Evolutionary conservation across 2,329 filamentous ascomycete species (phyloP).

Genomic region (Alternaria gansuensis): DNA sequence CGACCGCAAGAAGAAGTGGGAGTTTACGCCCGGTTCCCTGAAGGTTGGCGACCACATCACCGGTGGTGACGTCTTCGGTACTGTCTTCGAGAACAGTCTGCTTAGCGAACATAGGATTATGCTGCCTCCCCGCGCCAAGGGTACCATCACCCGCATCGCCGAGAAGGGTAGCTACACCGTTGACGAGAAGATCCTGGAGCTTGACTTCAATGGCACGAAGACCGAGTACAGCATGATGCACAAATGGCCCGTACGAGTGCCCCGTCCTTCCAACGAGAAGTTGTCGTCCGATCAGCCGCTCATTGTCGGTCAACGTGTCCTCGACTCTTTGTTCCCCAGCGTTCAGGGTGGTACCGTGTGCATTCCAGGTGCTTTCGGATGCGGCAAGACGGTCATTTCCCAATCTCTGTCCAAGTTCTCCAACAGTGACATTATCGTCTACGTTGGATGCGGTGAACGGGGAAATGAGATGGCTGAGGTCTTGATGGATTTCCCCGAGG

Average conservation of each 20-base stretch:
- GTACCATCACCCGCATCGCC: conserved; percentile 90
- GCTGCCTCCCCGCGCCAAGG: conserved; percentile 85
- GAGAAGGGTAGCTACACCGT: conserved; percentile 93
- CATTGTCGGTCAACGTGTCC: conserved; percentile 93
- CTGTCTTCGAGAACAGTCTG: conserved; percentile 94
- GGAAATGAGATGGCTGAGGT: conserved; percentile 99
- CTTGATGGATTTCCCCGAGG: conserved; percentile 98
- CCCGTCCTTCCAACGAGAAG: conserved; percentile 91
- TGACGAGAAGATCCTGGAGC: conserved; percentile 89
- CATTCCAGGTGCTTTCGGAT: conserved; percentile 97
- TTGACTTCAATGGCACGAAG: conserved; percentile 97
- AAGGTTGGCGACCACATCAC: conserved; percentile 98
- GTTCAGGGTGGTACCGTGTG: conserved; percentile 98
- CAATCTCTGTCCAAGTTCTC: conserved; percentile 99
- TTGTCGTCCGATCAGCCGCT: conserved; percentile 88
- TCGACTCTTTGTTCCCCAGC: conserved; percentile 94
- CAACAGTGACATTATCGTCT: conserved; percentile 98
- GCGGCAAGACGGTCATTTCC: conserved; percentile 98
- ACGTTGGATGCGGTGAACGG: conserved; percentile 90
- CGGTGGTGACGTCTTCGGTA: conserved; percentile 94
- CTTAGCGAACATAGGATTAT: conserved; percentile 93
- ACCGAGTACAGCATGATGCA: conserved; percentile 98
- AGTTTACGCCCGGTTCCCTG: conserved; percentile 82
- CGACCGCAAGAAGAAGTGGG: conserved; percentile 93
- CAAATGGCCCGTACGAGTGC: conserved; percentile 95